Base-by-base conservation (phyloP, 2,329 filamentous ascomycete genomes). In the Fusarium nelsonii region DNA sequence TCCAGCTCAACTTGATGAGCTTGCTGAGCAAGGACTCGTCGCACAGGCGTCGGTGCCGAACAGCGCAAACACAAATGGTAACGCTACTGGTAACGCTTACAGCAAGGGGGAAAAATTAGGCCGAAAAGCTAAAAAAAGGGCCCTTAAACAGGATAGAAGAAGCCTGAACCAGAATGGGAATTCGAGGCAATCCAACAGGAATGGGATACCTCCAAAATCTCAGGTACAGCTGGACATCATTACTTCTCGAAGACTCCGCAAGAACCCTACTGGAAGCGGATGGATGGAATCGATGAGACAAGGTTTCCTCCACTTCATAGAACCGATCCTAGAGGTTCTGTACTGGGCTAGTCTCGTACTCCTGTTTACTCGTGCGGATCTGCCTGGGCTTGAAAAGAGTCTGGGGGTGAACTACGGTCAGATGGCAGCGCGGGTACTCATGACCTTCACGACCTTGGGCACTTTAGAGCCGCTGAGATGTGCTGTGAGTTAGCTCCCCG, bases 391-490 rank as follows among this genome's bases (percentile, higher is more conserved):
- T 15, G 40, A 41, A 7, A 14, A 40, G 15, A 20, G 20, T 32
- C 28, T 14, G 8, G 48, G 28, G n/a, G 36, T 40, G 16, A 26
- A 11, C 15, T n/a, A 20, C 32, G 26, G 51, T 30, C 46, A 49
- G 33, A 53, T 40, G 57, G 18, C 50, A 36, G 55, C 45, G 4
- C 72, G 68, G 23, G 46, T 68, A 30, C 23, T 75, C n/a, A 44
- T 58, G 11, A 63, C 57, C 44, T 75, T 72, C 50, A 51, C 65
- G 16, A 34, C 67, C 6, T 46, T 75, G 15, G 74, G 73, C 20
- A 71, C 62, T 10, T 11, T 73, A 28, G 74, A 75, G 51, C 68
- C 74, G 7, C 20, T 74, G 2, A 68, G 72, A 32, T 55, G 33
- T 18, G 30, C 65, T 51, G 74, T 75, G 44, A 58, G 73, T 61